Base-by-base conservation (phyloP, 495 filamentous ascomycete species). In the Halenospora varia region DNA sequence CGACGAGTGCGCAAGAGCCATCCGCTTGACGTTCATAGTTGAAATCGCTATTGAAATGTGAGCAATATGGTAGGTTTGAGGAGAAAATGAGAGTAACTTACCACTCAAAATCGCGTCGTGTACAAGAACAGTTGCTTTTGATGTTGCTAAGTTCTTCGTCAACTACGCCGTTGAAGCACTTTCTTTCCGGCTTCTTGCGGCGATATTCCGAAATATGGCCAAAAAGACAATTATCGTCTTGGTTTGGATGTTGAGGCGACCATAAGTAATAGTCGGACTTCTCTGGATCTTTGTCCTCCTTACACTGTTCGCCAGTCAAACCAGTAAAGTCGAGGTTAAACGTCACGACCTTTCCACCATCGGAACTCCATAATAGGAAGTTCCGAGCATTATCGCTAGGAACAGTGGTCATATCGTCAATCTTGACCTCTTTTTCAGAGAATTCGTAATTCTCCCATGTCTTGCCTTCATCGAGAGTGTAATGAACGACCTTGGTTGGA, bases 101-200 rank as follows among this genome's bases (percentile, higher is more conserved):
- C 92, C 94, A 99, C 81, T 99, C 95, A 71, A 85, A 99, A 73
- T 99, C 95, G 26, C 82, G 76, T 25, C 87, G 77, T 1, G 81
- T 87, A 69, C 95, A 99, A 55, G 81, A 75, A 76, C 95, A 99
- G 67, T 93, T 89, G 57, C 77, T 68, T 46, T 74, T 75, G 59
- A 88, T 80, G 44, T 78, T 77, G 72, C 90, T 88, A 2, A 91
- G 73, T 29, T 82, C 77, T 41, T 84, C 77, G 71, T 94, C 75
- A 53, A 76, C 77, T 22, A 71, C 78, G 52, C 87, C 84, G 61
- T 96, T 96, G 75, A 83, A 94, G 75, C 95, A 99, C 20, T 86
- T 73, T 26, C 75, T 71, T 3, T 81, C 79, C 15, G 74, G 64
- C 66, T 86, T 90, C 78, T 97, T 97, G 66, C 95, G 89, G 68